phyloP scores from a whole-genome alignment of 352 stramenopile species.

The Phytophthora melonis region DNA sequence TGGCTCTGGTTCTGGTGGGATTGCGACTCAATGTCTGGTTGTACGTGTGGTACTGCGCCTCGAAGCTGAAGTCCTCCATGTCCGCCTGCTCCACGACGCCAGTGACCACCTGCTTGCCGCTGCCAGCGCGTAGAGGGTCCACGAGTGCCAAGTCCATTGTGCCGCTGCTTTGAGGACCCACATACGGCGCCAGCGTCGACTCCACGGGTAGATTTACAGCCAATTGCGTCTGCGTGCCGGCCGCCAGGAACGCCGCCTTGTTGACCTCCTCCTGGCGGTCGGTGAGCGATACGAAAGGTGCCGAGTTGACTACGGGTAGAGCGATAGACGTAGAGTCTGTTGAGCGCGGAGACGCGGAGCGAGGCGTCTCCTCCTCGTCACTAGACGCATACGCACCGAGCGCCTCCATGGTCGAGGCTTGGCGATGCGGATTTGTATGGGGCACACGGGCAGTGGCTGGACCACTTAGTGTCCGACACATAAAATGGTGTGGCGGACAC shows the following conservation, averaged over 20 bases:
- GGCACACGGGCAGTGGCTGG: neutral
- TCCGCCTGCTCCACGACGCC: conserved; percentile 75
- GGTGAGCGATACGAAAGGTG: conserved; percentile 47
- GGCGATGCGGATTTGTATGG: neutral
- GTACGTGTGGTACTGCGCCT: conserved; percentile 83
- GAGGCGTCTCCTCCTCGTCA: conserved; percentile 44
- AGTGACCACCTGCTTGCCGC: conserved; percentile 80
- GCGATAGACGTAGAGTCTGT: conserved; percentile 20
- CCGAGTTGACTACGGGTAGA: conserved; percentile 66
- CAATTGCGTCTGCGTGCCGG: conserved; percentile 52
- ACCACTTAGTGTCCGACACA: neutral
- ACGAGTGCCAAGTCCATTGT: conserved; percentile 15
- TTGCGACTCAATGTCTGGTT: conserved; percentile 57
- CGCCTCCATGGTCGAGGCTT: conserved; percentile 47
- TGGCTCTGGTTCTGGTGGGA: conserved; percentile 29
- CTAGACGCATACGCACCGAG: conserved; percentile 61
- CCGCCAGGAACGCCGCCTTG: conserved; percentile 50
- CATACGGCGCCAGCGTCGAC: conserved; percentile 62
- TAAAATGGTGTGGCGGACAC: neutral
- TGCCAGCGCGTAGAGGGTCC: conserved; percentile 51
- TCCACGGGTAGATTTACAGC: conserved; percentile 74
- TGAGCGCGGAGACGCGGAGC: conserved; percentile 6
- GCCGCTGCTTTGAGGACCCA: conserved; percentile 45
- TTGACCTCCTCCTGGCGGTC: conserved; percentile 41
- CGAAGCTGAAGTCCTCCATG: conserved; percentile 84